Evolutionary conservation across 2,329 filamentous ascomycete genomes (phyloP), one percentile per base, ranked within the genome.

Genomic region (Hypoxylon sp.): DNA sequence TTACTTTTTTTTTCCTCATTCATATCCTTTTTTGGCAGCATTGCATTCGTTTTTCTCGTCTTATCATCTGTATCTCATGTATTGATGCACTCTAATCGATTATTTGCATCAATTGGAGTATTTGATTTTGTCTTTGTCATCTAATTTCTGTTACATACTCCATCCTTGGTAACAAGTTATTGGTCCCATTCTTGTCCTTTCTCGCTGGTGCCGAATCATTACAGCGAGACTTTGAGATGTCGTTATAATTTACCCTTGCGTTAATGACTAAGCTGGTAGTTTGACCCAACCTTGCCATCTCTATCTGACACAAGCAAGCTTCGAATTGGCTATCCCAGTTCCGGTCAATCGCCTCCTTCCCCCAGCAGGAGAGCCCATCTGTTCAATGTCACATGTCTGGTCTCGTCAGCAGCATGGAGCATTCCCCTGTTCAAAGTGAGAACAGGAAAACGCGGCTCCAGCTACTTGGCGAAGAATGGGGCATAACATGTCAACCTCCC

Each of bases 391-490:
- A 46, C 51, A 69, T 66, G 62, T 65, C 68, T 52, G 60, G 70
- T 35, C 53, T 67, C 56, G 42, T 65, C 46, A 51, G 62, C 56
- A 69, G 47, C 32, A 75, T 78, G 77, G 75, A 75, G 46, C 55
- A 67, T 10, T 56, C 61, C 24, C 63, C 69, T 48, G 42, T 71
- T 35, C 71, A 68, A 73, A 80, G 79, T 69, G 80, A 79, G 58
- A 83, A 79, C 60, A 83, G 84, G 68, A 80, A 82, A 65, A 76
- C 79, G 72, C 84, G 86, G 64, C 84, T 89, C 47, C 77, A 82
- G 42, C 81, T 83, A 70, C 79, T 89, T 19, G 84, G 85, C 3
- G 78, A 82, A 47, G 81, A 86, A 79, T 87, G 84, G 82, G 81
- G 82, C 52, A 78, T 88, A 69, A 75, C 75, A 37, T 72, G 80